Evolutionary conservation across 768 basidiomycete genomes (phyloP).

Genomic region (Phylloporus arenicola): DNA sequence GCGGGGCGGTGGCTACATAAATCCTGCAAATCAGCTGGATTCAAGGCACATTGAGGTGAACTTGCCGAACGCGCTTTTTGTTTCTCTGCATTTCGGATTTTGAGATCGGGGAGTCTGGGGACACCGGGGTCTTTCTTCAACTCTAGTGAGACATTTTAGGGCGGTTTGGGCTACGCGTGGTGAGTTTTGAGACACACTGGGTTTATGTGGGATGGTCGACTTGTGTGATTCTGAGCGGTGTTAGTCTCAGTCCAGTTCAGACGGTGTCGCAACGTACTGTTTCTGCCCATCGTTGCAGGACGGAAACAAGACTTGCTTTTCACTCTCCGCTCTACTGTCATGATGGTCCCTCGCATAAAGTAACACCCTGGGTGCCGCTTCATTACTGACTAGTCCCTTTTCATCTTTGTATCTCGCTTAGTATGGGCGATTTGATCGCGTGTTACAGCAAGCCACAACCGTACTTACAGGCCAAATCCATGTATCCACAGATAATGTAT

Average conservation of each 20-base stretch:
- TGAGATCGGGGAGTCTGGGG: slow-evolving; percentile 73
- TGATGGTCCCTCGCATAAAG: no score
- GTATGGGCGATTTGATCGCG: no score
- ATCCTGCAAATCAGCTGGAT: not conserved
- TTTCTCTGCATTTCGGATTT: slow-evolving; percentile 50
- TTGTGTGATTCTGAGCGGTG: slow-evolving; percentile 22
- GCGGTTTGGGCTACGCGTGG: slow-evolving; percentile 1
- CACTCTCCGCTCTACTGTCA: slow-evolving; percentile 15
- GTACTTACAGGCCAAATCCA: no score
- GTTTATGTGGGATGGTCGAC: slow-evolving; percentile 21
- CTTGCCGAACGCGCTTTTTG: slow-evolving; percentile 40
- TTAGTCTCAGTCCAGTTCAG: not conserved
- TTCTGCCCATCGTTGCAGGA: slow-evolving; percentile 24
- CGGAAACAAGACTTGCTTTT: slow-evolving; percentile 2
- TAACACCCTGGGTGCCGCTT: no score
- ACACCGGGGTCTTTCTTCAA: slow-evolving; percentile 88
- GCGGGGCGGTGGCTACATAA: slow-evolving; percentile 21
- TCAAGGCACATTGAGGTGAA: slow-evolving; percentile 6
- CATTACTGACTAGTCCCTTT: no score
- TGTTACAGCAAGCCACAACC: no score
- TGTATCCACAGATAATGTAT: not conserved
- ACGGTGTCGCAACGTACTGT: slow-evolving; percentile 18
- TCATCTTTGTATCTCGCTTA: no score
- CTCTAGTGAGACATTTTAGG: slow-evolving; percentile 37
- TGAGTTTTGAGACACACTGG: slow-evolving; percentile 12